A percentile compares a stretch with the other conserved stretches of the same genome.
phyloP scores from a whole-genome alignment of 495 filamentous ascomycete genomes.

The Barbatosphaeria neglecta region DNA sequence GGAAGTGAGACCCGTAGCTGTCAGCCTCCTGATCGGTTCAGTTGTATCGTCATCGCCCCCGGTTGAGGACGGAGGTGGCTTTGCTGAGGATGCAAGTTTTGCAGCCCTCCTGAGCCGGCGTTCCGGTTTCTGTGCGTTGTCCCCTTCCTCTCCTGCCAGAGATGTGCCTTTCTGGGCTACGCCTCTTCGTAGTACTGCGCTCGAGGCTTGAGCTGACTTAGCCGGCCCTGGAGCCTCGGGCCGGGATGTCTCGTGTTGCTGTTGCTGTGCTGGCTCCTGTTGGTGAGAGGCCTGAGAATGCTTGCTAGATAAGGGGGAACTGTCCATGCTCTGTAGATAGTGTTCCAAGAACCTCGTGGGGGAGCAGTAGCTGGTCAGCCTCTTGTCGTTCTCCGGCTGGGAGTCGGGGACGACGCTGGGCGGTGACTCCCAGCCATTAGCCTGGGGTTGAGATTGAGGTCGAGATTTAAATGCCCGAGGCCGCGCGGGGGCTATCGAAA shows the following conservation, averaged over 20 bases:
- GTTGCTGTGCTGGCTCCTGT: conserved; percentile 2
- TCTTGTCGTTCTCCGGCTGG: conserved; percentile 15
- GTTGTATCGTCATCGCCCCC: too few species aligned
- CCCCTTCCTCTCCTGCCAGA: too few species aligned
- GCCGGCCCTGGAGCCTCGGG: neutral
- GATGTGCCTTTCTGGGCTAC: too few species aligned
- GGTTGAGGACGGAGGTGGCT: too few species aligned
- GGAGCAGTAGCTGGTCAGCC: conserved; percentile 17
- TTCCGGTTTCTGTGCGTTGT: too few species aligned
- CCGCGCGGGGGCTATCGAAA: too few species aligned
- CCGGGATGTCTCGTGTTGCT: neutral
- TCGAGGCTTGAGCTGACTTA: too few species aligned
- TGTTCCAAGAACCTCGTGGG: conserved; percentile 31
- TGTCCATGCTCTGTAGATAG: conserved; percentile 21
- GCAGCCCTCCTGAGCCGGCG: too few species aligned
- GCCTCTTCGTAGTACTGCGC: too few species aligned
- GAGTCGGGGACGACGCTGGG: conserved; percentile 32
- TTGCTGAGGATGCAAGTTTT: too few species aligned
- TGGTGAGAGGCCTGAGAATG: conserved; percentile 6
- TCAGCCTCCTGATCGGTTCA: neutral
- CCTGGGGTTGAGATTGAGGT: too few species aligned
- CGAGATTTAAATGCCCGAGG: too few species aligned
- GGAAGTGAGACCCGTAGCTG: neutral
- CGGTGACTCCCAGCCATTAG: conserved; percentile 24
- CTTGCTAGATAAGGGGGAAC: conserved; percentile 8